Evolutionary conservation across 352 stramenopile genomes (phyloP).

Genomic region (Globisporangium lucens): DNA sequence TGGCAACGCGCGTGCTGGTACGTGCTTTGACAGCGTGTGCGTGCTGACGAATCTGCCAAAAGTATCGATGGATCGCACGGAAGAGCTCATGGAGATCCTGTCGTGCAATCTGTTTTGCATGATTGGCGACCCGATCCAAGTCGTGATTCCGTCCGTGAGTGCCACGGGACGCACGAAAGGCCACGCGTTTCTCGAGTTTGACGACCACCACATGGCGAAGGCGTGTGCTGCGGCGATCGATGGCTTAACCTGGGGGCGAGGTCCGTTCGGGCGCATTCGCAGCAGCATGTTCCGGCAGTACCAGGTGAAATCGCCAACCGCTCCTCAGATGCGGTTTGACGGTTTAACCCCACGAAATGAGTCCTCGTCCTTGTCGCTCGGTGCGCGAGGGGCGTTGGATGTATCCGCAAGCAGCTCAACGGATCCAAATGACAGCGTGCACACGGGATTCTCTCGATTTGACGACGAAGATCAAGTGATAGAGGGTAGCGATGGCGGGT

Average conservation of each 20-base stretch:
- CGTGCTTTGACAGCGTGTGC: conserved; percentile 81
- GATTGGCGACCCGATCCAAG: conserved; percentile 79
- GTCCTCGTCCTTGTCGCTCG: background rate
- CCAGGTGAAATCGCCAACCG: conserved; percentile 55
- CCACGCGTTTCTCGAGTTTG: conserved; percentile 83
- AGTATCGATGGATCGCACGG: conserved; percentile 65
- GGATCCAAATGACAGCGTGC: conserved; percentile 1
- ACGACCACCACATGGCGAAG: conserved; percentile 60
- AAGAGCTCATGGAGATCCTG: conserved; percentile 73
- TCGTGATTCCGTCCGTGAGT: conserved; percentile 67
- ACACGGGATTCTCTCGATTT: conserved; percentile 4
- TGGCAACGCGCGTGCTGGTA: conserved; percentile 66
- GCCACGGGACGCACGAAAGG: conserved; percentile 67
- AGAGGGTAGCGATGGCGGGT: background rate
- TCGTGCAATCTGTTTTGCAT: conserved; percentile 77
- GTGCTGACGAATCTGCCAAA: conserved; percentile 81
- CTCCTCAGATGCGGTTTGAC: conserved; percentile 14
- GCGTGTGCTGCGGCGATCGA: conserved; percentile 56
- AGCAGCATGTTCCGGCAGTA: conserved; percentile 80
- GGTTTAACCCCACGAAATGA: background rate
- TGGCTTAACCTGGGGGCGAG: conserved; percentile 67
- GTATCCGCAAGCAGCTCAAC: conserved; percentile 3
- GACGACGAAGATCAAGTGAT: background rate
- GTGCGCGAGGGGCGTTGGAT: background rate
- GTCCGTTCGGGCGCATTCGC: conserved; percentile 57